phyloP scores from a whole-genome alignment of 192 early-diverging fungal genomes.

The Haplosporangium gracile region DNA sequence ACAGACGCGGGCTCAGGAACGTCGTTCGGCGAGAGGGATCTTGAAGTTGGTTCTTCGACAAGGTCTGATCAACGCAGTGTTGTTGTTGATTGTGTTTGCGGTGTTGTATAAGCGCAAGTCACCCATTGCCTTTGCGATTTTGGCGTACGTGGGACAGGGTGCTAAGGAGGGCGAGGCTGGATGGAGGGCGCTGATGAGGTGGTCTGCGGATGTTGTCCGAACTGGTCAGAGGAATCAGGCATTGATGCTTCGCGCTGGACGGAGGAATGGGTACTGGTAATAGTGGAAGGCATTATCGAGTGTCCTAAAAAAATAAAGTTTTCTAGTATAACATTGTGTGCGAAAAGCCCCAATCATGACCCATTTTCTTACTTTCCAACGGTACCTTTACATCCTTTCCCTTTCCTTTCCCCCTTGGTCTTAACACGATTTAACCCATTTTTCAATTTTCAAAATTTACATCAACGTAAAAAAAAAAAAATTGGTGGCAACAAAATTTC shows the following conservation, averaged over 20 bases:
- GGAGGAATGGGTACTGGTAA: slow-evolving; percentile 52
- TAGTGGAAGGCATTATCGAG: too few species aligned
- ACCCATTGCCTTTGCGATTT: slow-evolving; percentile 51
- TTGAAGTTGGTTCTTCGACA: slow-evolving; percentile 40
- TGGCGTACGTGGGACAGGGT: slow-evolving; percentile 42
- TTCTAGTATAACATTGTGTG: too few species aligned
- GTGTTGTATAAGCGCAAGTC: slow-evolving; percentile 46
- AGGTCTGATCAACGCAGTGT: slow-evolving; percentile 43
- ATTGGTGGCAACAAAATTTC: too few species aligned
- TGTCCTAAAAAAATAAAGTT: too few species aligned
- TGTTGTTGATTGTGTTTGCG: slow-evolving; percentile 51
- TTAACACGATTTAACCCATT: too few species aligned
- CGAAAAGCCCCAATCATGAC: too few species aligned
- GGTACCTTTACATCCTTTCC: too few species aligned
- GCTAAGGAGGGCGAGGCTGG: slow-evolving; percentile 44
- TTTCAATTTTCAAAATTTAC: too few species aligned
- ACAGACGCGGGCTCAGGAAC: slow-evolving; percentile 28
- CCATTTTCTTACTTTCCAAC: too few species aligned
- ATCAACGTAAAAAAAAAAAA: too few species aligned
- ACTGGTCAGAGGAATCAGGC: slow-evolving; percentile 24
- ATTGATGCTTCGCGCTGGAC: slow-evolving; percentile 35
- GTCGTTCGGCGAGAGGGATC: slow-evolving; percentile 38
- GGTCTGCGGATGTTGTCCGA: slow-evolving; percentile 27
- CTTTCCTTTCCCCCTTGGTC: too few species aligned
- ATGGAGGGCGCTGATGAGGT: slow-evolving; percentile 45